Conservation (phyloP, 345 rosid genomes). For the Dipteronia sinensis region DNA sequence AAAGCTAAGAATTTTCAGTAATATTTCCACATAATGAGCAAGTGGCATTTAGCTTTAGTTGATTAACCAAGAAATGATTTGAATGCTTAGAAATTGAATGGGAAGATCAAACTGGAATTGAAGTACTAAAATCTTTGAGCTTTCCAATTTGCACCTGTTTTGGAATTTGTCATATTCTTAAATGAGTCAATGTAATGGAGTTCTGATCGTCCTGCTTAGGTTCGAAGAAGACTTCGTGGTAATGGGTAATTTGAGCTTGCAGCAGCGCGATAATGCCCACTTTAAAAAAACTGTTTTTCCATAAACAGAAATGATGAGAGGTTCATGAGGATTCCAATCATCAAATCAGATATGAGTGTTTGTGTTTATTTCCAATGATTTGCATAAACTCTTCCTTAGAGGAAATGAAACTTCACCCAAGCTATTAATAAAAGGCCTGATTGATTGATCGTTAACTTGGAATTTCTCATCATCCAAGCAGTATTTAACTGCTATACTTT, state of each 20-base stretch:
- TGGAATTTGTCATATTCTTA: not conserved
- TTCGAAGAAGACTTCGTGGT: not conserved
- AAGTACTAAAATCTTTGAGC: not conserved
- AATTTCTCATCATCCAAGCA: not conserved
- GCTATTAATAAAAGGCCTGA: not conserved
- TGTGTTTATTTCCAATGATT: not conserved
- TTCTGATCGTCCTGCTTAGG: not conserved
- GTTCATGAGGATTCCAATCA: not conserved
- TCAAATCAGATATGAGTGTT: not conserved
- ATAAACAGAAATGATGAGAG: not conserved
- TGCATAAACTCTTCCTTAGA: constrained; percentile 1
- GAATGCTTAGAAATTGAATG: not conserved
- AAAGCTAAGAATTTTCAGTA: too few relatives aligned
- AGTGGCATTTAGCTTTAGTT: not conserved
- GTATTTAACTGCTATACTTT: not conserved
- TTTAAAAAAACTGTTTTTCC: too few relatives aligned
- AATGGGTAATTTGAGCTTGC: not conserved
- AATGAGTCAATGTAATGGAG: not conserved
- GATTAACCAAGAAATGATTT: not conserved
- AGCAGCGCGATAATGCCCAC: too few relatives aligned
- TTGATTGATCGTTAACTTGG: not conserved
- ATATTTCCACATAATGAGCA: too few relatives aligned
- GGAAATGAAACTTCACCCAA: not conserved
- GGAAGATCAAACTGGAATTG: not conserved
- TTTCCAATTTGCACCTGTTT: not conserved